Base-by-base conservation (phyloP, 768 basidiomycete species). In the Suillus hirtellus region DNA sequence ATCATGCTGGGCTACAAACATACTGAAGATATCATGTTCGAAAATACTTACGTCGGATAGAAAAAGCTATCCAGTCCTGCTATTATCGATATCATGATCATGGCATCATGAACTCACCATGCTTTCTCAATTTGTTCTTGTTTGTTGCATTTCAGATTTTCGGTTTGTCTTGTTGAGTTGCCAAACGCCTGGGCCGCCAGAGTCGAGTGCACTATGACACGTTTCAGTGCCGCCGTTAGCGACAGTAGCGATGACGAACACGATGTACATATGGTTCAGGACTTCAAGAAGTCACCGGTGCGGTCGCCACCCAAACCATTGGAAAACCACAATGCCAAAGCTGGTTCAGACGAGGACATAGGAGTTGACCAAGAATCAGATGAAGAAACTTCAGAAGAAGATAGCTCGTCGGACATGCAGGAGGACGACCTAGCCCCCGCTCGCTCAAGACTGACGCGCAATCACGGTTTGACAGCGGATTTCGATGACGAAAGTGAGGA, bases 181-280 rank as follows among this genome's bases (percentile, higher is more conserved):
- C 17, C n/a, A 42, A 40, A 58, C 56, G 40, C 27, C 24, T 58
- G 38, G 55, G 60, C 46, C 14, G 60, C 47, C n/a, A 52, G 27
- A 59, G 15, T 35, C 56, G 43, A 59, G 61, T 62, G 63, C 40
- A 70, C 67, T 55, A 90, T 90, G 88, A 81, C 87, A 63, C 86
- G 89, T 60, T 91, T 90, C 77, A 82, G 84, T 63, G 89, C 89
- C 37, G 83, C 83, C 71, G 77, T 79, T 19, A 86, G 83, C 74
- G 87, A 86, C 72, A 80, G 74, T 67, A 80, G 80, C 60, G 84
- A 84, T 71, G 82, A 84, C 71, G 83, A 82, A 60, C 79, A 80
- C 40, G 76, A 77, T 40, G 66, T 75, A 7, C 69, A 75, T 62
- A 60, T 75, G 64, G 72, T 73, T 43, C 60, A 72, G 52, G 70